Base-by-base conservation (phyloP, 1,284 basidiomycete species). In the Apiotrichum gracile region DNA sequence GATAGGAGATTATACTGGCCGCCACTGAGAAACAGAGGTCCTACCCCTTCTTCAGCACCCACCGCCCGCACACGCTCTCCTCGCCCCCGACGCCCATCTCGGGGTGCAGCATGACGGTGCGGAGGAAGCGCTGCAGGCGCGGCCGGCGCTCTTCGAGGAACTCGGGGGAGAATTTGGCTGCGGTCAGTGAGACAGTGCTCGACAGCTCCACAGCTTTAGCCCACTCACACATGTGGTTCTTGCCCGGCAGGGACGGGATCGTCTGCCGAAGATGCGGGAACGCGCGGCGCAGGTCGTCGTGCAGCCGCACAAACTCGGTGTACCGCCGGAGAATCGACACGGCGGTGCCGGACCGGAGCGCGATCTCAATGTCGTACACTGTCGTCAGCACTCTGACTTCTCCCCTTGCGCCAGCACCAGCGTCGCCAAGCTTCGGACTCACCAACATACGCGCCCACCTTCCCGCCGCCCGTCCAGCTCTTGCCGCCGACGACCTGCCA, bases 341-440 rank as follows among this genome's bases (percentile, higher is more conserved):
- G 13, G 45, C 51, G 10, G 66, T 61, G 12, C 69, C 69, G 59
- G 64, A 46, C 9, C 61, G 58, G 16, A 68, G 45, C 2, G 49
- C 25, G 24, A 73, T 68, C 26, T 65, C 62, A n/a, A 73, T 69
- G n/a, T 73, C 68, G 49, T 71, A 73, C 5, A 73, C 71, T 72
- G 52, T 0, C 3, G 40, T 52, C 49, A 51, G 45, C n/a, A n/a
- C 44, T 25, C 4, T 22, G 26, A n/a, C 7, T 21, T 19, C 19
- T 5, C 17, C 10, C 10, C 26, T 17, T 8, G 24, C 21, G 24
- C 22, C 5, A 42, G 5, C 38, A 38, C 37, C 37, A 7, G 24
- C n/a, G 7, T 16, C 13, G 13, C 26, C 31, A 26, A 25, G 24
- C 13, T 10, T 9, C 16, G 12, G 17, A 65, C 68, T 53, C 60